Percentiles rank a stretch among this genome's conserved stretches.
Evolutionary conservation across 2,329 filamentous ascomycete genomes (phyloP).

Genomic region (Hypomyces rosellus): DNA sequence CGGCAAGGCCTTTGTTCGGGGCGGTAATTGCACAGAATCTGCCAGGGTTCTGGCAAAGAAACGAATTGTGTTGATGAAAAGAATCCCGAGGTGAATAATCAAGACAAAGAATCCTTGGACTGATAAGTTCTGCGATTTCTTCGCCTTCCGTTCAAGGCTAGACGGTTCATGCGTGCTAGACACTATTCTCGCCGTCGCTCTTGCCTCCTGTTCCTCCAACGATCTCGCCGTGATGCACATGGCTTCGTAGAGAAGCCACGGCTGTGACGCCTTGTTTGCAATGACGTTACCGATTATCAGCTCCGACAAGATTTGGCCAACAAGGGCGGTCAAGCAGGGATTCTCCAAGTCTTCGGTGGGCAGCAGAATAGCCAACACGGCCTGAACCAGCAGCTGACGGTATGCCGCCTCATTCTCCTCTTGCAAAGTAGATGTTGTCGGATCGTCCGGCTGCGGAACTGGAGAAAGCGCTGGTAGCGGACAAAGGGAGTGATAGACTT

Average conservation of each 20-base stretch:
- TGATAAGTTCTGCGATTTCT: slow-evolving; percentile 29
- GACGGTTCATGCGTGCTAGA: slow-evolving; percentile 10
- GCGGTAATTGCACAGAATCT: slow-evolving; percentile 61
- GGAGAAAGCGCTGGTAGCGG: slow-evolving; percentile 77
- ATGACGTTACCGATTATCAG: slow-evolving; percentile 80
- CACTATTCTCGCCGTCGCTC: slow-evolving; percentile 13
- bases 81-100: slow-evolving; percentile 48
- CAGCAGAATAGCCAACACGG: slow-evolving; percentile 72
- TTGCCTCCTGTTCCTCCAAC: slow-evolving; percentile 24
- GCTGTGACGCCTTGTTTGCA: slow-evolving; percentile 73
- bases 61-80: slow-evolving; percentile 57
- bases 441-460: slow-evolving; percentile 54
- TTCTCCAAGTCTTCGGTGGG: slow-evolving; percentile 92
- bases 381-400: slow-evolving; percentile 81
- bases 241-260: slow-evolving; percentile 82
- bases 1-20: slow-evolving; percentile 29
- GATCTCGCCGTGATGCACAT: slow-evolving; percentile 63
- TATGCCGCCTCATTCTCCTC: slow-evolving; percentile 73
- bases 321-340: slow-evolving; percentile 72
- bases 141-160: slow-evolving; percentile 4
- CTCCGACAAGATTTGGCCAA: slow-evolving; percentile 83
- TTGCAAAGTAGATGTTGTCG: slow-evolving; percentile 52
- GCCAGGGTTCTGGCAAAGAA: slow-evolving; percentile 58
- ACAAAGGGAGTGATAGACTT: slow-evolving; percentile 76
- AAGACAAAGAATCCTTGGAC: slow-evolving; percentile 48